Base-by-base conservation (phyloP, 2,329 filamentous ascomycete species). In the Clarireedia monteithiana region DNA sequence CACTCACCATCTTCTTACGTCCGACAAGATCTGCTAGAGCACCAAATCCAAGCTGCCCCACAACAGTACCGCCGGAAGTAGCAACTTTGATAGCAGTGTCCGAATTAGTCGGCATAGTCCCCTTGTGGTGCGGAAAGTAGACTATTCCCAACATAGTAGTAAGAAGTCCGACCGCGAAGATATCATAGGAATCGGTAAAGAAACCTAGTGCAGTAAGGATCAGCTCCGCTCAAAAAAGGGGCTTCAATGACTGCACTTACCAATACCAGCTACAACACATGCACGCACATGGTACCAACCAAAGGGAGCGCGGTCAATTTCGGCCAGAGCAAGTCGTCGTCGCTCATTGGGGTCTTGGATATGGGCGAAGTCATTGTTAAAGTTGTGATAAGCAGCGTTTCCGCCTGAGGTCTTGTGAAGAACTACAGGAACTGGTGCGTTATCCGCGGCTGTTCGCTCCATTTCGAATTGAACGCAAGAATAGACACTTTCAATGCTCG, bases 81-180 rank as follows among this genome's bases (percentile, higher is more conserved):
- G 89, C 82, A 57, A 91, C 82, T 74, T 94, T 94, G 76, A 94
- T 90, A 38, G 88, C 86, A 6, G 84, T 92, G 62, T 92, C 88
- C 10, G 86, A 81, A 57, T 71, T 75, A 26, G 79, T 75, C 7
- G 88, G 84, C 67, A 91, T 85, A 44, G 73, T 73, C 20, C 83
- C 82, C 44, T 60, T 62, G n/a, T 46, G 34, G 15, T 53, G 27
- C 12, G 57, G 50, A 26, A 57, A 64, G 50, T 59, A 64, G 5
- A 63, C 59, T 50, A 64, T 58, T 42, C 60, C 63, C 36, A 64
- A 53, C 60, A 64, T 82, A 47, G 77, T 79, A 1, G 83, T 86
- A 50, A 88, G 80, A 49, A 91, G 75, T 68, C 87, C 88, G 69
- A 91, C 54, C 15, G 59, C 59, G 40, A 60, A 60, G 2, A 55